phyloP scores from a whole-genome alignment of 306 rosid species.

The Nissolia schottii region DNA sequence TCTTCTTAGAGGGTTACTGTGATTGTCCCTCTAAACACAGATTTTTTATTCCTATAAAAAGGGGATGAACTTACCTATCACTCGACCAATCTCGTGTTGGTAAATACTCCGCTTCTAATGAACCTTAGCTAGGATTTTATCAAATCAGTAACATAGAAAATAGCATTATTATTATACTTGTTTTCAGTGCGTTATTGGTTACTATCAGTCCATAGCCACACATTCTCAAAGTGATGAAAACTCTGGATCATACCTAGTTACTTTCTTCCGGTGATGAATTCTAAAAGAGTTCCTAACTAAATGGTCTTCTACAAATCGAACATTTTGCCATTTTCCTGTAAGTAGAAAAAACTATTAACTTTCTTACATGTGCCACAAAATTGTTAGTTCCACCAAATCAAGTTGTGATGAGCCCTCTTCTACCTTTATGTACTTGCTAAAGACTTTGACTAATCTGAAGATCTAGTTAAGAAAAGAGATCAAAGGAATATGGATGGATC shows the following conservation, averaged over 20 bases:
- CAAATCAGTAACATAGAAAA: background rate
- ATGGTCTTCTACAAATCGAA: conserved; percentile 8
- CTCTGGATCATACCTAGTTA: background rate
- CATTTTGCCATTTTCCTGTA: background rate
- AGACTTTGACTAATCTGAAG: conserved; percentile 11
- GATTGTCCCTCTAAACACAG: too few species aligned
- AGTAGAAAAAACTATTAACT: conserved; percentile 14
- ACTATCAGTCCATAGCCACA: background rate
- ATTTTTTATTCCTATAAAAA: too few species aligned
- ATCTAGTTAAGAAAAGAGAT: background rate
- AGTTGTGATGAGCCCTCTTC: background rate
- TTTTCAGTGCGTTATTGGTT: background rate
- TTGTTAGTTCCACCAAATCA: conserved; percentile 23
- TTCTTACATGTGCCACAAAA: conserved; percentile 15
- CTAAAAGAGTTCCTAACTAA: background rate
- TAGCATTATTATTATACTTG: background rate
- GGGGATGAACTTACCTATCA: too few species aligned
- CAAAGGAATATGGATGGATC: background rate
- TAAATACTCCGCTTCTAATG: too few species aligned
- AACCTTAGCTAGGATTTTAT: background rate
- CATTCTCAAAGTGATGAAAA: background rate
- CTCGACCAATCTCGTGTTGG: too few species aligned
- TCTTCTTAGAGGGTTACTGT: too few species aligned
- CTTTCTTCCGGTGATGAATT: background rate
- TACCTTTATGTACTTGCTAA: conserved; percentile 8